Conservation (phyloP, 805 yeast species). For the Nakazawaea laoshanensis region DNA sequence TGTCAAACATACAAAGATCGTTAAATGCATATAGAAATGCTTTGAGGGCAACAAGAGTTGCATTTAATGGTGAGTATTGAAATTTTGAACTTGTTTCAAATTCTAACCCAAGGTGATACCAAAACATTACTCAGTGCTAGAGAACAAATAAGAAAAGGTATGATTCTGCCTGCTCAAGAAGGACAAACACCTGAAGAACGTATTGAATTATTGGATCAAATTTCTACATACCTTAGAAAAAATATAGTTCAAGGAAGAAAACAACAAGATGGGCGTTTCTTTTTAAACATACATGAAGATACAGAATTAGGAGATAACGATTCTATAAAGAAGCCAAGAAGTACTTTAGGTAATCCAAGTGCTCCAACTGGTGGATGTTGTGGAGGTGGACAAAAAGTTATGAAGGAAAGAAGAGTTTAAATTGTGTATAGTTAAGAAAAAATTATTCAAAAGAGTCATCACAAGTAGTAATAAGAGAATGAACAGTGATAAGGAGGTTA, state of each 20-base stretch:
- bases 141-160: slow-evolving; percentile 47
- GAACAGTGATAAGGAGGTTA: not conserved
- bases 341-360: slow-evolving; percentile 15
- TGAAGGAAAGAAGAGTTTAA: slow-evolving; percentile 15
- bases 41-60: slow-evolving; percentile 54
- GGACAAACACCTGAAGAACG: slow-evolving; percentile 42
- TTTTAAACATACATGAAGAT: slow-evolving; percentile 65
- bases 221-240: slow-evolving; percentile 56
- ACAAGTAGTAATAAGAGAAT: too few relatives aligned
- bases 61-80: slow-evolving; percentile 35
- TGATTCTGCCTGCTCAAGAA: slow-evolving; percentile 25
- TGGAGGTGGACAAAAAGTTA: slow-evolving; percentile 35
- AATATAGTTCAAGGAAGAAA: slow-evolving; percentile 84
- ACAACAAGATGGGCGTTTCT: slow-evolving; percentile 31
- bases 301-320: slow-evolving; percentile 93
- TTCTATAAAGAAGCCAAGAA: slow-evolving; percentile 45
- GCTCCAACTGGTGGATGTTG: slow-evolving; percentile 45
- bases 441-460: not conserved
- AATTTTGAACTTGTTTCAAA: not conserved
- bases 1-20: slow-evolving; percentile 7
- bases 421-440: not conserved
- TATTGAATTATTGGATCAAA: slow-evolving; percentile 52
- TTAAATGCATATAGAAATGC: slow-evolving; percentile 52
- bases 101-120: slow-evolving; percentile 25
- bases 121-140: slow-evolving; percentile 52